Percentiles rank a stretch among this genome's conserved stretches.
phyloP scores from a whole-genome alignment of 768 basidiomycete species.

The Gyrodon lividus region DNA sequence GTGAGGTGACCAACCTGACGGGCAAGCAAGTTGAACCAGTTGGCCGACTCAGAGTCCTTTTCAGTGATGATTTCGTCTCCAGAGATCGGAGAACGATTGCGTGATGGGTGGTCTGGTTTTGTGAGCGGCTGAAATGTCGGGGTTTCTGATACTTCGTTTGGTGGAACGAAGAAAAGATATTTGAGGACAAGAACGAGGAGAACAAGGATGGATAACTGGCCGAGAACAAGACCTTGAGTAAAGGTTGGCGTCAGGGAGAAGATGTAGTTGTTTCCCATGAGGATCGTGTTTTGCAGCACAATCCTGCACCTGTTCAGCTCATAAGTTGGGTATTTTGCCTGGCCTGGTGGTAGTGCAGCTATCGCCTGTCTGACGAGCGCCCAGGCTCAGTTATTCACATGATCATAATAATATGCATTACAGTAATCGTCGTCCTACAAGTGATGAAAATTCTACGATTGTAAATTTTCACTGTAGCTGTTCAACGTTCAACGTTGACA shows the following conservation, averaged over 20 bases:
- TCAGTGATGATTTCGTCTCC: conserved; percentile 4
- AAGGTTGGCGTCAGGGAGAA: conserved; percentile 85
- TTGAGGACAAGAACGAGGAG: conserved; percentile 81
- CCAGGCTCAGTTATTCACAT: too few relatives aligned
- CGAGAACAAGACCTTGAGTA: conserved; percentile 91
- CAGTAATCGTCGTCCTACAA: too few relatives aligned
- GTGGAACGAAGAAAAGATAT: conserved; percentile 91
- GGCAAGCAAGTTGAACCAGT: conserved; percentile 89
- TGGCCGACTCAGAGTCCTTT: conserved; percentile 64
- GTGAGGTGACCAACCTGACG: conserved; percentile 58
- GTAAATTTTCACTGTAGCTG: too few relatives aligned
- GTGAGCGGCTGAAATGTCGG: conserved; percentile 60
- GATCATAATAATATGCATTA: too few relatives aligned
- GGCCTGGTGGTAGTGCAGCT: too few relatives aligned
- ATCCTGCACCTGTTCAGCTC: conserved; percentile 1
- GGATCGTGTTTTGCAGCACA: background rate
- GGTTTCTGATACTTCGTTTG: conserved; percentile 52
- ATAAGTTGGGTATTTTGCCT: background rate
- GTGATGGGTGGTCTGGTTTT: conserved; percentile 45
- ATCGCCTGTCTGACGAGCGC: background rate
- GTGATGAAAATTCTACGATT: too few relatives aligned
- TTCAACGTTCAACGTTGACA: too few relatives aligned
- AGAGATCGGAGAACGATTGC: conserved; percentile 32
- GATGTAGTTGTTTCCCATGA: conserved; percentile 50
- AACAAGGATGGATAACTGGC: conserved; percentile 84